phyloP scores from a whole-genome alignment of 2,329 filamentous ascomycete species.

The Whalleya microplaca region DNA sequence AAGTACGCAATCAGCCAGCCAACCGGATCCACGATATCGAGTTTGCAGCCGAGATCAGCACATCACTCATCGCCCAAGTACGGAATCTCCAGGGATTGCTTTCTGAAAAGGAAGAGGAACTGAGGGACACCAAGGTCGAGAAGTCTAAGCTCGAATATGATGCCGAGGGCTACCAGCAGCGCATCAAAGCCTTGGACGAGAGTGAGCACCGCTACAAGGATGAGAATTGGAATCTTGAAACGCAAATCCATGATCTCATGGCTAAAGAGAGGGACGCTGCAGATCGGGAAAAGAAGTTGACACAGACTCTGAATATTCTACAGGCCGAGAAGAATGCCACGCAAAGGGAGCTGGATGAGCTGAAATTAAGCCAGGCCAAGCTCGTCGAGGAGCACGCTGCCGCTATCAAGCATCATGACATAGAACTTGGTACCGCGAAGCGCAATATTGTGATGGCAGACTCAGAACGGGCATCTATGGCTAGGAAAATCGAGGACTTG shows the following conservation, averaged over 20 bases:
- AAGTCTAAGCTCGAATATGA: constrained; percentile 83
- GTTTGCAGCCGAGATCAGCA: constrained; percentile 97
- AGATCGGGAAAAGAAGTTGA: constrained; percentile 83
- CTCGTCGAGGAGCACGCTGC: constrained; percentile 79
- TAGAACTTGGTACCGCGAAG: constrained; percentile 82
- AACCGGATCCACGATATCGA: constrained; percentile 94
- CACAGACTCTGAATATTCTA: constrained; percentile 69
- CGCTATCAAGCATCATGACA: constrained; percentile 81
- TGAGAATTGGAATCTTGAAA: constrained; percentile 97
- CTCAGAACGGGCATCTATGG: constrained; percentile 75
- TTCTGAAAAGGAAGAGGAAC: constrained; percentile 82
- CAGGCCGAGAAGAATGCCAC: constrained; percentile 75
- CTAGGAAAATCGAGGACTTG: constrained; percentile 86
- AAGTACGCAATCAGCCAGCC: constrained; percentile 85
- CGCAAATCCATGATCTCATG: constrained; percentile 82
- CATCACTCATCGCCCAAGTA: constrained; percentile 90
- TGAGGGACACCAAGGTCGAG: constrained; percentile 75
- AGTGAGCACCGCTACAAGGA: constrained; percentile 97
- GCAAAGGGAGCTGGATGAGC: constrained; percentile 89
- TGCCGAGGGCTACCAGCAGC: constrained; percentile 75
- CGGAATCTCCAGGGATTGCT: constrained; percentile 85
- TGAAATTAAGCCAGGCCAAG: constrained; percentile 78
- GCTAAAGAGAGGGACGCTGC: constrained; percentile 73
- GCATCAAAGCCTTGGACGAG: constrained; percentile 83
- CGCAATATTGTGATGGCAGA: constrained; percentile 80